A percentile compares a stretch with the other conserved stretches of the same genome.
Conservation (phyloP, 257 asterid genomes). For the Penstemon newberryi region DNA sequence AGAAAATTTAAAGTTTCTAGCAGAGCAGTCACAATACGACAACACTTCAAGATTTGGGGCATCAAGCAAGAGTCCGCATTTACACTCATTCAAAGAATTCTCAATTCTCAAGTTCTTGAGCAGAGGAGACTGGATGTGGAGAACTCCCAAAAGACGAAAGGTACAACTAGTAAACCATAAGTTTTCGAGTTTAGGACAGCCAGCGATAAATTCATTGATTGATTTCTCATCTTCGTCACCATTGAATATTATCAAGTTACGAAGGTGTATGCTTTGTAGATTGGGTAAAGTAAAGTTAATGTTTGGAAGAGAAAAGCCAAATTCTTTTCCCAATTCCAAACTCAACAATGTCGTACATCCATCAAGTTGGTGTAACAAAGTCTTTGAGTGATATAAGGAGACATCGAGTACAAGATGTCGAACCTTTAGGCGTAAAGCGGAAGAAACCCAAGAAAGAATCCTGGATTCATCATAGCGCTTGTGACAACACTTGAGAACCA, state of each 20-base stretch:
- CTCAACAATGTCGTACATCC: constrained; percentile 3
- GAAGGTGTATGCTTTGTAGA: background rate
- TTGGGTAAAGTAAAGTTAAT: background rate
- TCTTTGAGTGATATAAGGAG: background rate
- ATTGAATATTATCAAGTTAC: too few relatives aligned
- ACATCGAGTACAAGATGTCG: background rate
- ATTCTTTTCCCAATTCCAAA: background rate
- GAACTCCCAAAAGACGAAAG: background rate
- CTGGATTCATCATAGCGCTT: too few relatives aligned
- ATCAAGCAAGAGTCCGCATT: background rate
- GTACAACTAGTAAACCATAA: background rate
- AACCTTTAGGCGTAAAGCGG: background rate
- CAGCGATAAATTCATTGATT: background rate
- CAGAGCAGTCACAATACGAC: background rate
- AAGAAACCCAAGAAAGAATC: too few relatives aligned
- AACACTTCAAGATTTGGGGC: background rate
- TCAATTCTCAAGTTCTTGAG: background rate
- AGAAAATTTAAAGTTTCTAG: background rate
- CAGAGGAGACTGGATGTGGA: background rate
- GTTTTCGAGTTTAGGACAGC: background rate
- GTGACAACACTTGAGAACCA: too few relatives aligned
- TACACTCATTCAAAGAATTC: background rate
- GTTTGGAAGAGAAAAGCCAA: background rate
- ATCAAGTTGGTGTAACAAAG: background rate
- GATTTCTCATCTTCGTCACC: background rate